Base-by-base conservation (phyloP, 768 basidiomycete genomes). In the Lentinula sp. region DNA sequence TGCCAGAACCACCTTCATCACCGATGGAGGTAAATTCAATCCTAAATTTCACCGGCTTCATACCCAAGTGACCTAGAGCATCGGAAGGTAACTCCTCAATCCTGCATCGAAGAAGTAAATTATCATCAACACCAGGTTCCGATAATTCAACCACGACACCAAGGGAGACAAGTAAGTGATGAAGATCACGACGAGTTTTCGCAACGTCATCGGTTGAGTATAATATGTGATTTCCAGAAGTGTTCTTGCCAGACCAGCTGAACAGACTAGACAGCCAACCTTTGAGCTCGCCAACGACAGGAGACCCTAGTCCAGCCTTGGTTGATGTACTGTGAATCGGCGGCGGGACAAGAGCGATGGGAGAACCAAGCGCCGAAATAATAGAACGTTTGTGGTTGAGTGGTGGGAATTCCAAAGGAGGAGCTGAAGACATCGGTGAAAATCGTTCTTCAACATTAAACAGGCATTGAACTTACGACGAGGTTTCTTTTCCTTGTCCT, bases 221-320 rank as follows among this genome's bases (percentile, higher is more conserved):
- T 21, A 84, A 68, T 34, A 80, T 69, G 11, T 65, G 63, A 28
- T 64, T 63, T 42, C 57, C 76, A 23, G 78, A 73, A 58, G 84
- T 83, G 35, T 80, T 78, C 69, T 91, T 94, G 15, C 57, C 18
- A 28, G 55, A 56, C 91, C 93, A 97, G 72, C 87, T 91, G 79
- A 98, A 98, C 34, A 98, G 77, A 65, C 91, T 96, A 21, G 93
- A 91, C 74, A 98, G 95, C 95, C 95, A 97, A 37, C 89, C 90
- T 70, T 89, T 90, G 73, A 92, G 86, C 71, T 92, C 91, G 61
- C 87, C 87, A 13, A 89, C 87, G 9, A 84, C 86, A n/a, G 89
- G 89, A 15, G 89, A 85, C 6, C 83, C 76, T 52, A 78, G 70
- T 48, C 74, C 73, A 58, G 69, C 72, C 46, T 68, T 66, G 28